Evolutionary conservation across 805 yeast genomes (phyloP), one percentile per base, ranked within the genome.

Genomic region (Vanderwaltozyma verrucispora): DNA sequence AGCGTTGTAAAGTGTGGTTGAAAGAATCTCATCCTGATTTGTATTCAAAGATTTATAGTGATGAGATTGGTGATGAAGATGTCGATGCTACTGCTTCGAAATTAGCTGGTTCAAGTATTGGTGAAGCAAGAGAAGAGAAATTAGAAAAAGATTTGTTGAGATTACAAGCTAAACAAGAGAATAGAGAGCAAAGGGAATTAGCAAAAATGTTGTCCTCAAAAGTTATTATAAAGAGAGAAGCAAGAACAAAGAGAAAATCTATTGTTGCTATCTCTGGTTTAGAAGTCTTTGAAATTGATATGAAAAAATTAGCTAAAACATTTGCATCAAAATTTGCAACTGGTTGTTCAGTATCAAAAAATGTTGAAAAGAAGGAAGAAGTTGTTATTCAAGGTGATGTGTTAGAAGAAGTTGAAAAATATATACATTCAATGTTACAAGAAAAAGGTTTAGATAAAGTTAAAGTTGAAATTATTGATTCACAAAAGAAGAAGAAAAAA

Each of bases 241-340:
- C 86, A 51, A 74, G 97, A 59, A 83, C 94, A 24, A 84, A 84
- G 64, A 72, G 94, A 51, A 88, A 88, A 60, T 85, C 80, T 54
- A 82, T 87, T 39, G 80, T 87, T 37, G 82, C 94, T 17, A 80
- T 88, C 35, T 71, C 82, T 15, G 96, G 96, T 13, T 69, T 88
- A 45, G 96, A 89, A 56, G 84, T 87, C 28, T 80, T 86, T 56
- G 89, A 80, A 43, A 73, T 86, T 43, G 96, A 88, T 56, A 72
- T 84, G 75, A 88, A 88, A 67, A 88, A 87, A 56, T 68, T 86
- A 47, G 83, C 95, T 32, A 89, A 89, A 69, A 78, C 87, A 1
- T 88, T 89, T 62, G 92, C 96, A 0, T 80, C 92, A 26, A 86
- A 83, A 60, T 88, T 89, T 56, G 97, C 97, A 12, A 88, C 96